Evolutionary conservation across 2,329 filamentous ascomycete genomes (phyloP).

Genomic region (Exophiala oligosperma): DNA sequence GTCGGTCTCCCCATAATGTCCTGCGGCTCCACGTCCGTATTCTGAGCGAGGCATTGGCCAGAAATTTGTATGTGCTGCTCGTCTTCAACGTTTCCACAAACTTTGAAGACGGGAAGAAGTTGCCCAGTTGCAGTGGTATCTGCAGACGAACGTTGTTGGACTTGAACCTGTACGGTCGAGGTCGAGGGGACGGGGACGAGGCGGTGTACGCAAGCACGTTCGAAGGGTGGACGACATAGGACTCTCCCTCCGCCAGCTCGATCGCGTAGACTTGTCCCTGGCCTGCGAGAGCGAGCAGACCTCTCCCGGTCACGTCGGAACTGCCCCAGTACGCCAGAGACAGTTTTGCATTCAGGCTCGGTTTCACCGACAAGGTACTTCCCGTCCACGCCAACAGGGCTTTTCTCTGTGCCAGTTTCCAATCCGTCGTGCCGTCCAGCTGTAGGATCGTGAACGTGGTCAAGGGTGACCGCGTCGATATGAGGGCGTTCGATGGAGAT

Average conservation of each 20-base stretch:
- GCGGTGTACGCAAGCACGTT: constrained; percentile 90
- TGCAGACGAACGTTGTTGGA: constrained; percentile 74
- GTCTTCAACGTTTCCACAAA: constrained; percentile 73
- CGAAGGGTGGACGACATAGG: constrained; percentile 85
- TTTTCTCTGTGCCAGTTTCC: constrained; percentile 85
- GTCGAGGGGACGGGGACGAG: constrained; percentile 60
- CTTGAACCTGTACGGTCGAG: constrained; percentile 83
- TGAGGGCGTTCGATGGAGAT: constrained; percentile 80
- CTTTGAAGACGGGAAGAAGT: constrained; percentile 66
- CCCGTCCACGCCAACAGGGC: constrained; percentile 96
- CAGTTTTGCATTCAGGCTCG: constrained; percentile 66
- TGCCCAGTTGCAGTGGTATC: constrained; percentile 67
- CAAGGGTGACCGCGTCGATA: constrained; percentile 81
- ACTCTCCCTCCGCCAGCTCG: constrained; percentile 75
- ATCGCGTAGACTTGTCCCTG: constrained; percentile 89
- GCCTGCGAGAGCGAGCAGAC: constrained; percentile 79
- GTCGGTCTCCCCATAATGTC: constrained; percentile 87
- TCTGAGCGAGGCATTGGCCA: constrained; percentile 65
- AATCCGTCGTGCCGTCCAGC: constrained; percentile 91
- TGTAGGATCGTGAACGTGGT: constrained; percentile 86
- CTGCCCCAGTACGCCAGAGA: constrained; percentile 87
- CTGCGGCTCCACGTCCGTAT: constrained; percentile 75
- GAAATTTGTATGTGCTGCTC: constrained; percentile 69
- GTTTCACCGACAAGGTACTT: constrained; percentile 74
- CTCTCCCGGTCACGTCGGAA: constrained; percentile 83